Evolutionary conservation across 2,329 filamentous ascomycete genomes (phyloP).

Genomic region (Huntiella abstrusa): DNA sequence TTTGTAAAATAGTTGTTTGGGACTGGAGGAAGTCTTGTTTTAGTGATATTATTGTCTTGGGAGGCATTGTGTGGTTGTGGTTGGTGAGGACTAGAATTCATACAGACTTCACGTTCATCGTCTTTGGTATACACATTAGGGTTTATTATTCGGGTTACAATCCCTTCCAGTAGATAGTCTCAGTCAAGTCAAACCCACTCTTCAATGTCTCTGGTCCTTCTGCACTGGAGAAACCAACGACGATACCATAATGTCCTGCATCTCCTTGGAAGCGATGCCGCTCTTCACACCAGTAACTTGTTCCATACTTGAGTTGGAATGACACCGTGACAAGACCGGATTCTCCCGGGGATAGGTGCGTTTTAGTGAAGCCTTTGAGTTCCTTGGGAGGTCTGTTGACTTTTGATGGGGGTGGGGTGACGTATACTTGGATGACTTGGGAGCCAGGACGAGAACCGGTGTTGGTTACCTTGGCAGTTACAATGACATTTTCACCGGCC

Average conservation of each 20-base stretch:
- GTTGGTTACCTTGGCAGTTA: constrained; percentile 38
- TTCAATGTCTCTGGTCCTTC: constrained; percentile 29
- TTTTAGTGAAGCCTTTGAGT: constrained; percentile 47
- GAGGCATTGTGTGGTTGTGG: constrained; percentile 12
- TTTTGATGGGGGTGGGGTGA: constrained; percentile 29
- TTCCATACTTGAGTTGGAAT: constrained; percentile 43
- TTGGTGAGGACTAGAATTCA: background rate
- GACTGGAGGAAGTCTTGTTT: constrained; percentile 45
- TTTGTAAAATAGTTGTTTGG: constrained; percentile 44
- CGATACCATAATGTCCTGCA: constrained; percentile 43
- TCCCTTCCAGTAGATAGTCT: constrained; percentile 50
- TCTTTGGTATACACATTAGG: too few species aligned
- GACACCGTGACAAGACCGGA: constrained; percentile 35
- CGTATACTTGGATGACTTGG: constrained; percentile 40
- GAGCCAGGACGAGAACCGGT: constrained; percentile 34
- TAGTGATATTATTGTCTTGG: constrained; percentile 38
- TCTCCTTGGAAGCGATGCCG: constrained; percentile 46
- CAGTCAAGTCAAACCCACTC: constrained; percentile 34
- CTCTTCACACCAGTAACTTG: constrained; percentile 53
- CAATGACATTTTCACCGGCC: constrained; percentile 44
- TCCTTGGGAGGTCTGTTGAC: constrained; percentile 41
- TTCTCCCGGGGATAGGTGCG: constrained; percentile 40
- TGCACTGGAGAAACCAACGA: constrained; percentile 38
- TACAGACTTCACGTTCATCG: too few species aligned
- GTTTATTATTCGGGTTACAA: constrained; percentile 21